A percentile compares a stretch with the other conserved stretches of the same genome.
Evolutionary conservation across 306 rosid species (phyloP).

Genomic region (Glycine soja): DNA sequence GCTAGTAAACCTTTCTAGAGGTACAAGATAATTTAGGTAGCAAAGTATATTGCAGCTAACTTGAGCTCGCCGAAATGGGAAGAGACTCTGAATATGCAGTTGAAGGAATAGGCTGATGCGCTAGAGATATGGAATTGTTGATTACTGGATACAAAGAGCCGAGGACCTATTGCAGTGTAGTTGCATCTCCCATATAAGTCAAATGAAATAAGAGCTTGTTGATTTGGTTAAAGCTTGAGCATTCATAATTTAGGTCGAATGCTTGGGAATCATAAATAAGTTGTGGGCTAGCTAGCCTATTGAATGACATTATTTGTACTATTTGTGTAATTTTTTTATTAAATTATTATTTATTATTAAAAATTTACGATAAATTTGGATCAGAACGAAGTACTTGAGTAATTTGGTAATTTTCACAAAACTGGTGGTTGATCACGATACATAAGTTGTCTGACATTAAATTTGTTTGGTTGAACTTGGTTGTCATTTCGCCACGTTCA

Average conservation of each 20-base stretch:
- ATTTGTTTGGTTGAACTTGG: no score
- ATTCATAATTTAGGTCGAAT: neutral
- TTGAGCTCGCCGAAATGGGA: neutral
- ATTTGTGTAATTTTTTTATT: no score
- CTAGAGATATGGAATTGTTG: neutral
- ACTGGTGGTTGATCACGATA: no score
- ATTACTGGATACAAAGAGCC: neutral
- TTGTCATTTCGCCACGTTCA: no score
- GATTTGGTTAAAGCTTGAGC: neutral
- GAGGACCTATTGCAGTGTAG: neutral
- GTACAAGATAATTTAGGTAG: neutral
- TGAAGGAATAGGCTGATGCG: neutral
- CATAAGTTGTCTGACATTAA: no score
- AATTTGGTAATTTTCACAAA: neutral
- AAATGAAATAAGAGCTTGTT: neutral
- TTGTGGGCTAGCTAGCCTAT: neutral
- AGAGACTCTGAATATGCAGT: neutral
- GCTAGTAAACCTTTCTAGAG: neutral
- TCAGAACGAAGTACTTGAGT: neutral
- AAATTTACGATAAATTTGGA: neutral
- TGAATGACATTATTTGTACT: no score
- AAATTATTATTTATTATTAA: no score
- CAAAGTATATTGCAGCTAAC: neutral
- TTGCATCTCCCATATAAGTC: neutral
- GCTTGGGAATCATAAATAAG: neutral